Percentiles rank a stretch among this genome's conserved stretches.
phyloP scores from a whole-genome alignment of 2,329 filamentous ascomycete genomes.

The Gremmenia infestans region DNA sequence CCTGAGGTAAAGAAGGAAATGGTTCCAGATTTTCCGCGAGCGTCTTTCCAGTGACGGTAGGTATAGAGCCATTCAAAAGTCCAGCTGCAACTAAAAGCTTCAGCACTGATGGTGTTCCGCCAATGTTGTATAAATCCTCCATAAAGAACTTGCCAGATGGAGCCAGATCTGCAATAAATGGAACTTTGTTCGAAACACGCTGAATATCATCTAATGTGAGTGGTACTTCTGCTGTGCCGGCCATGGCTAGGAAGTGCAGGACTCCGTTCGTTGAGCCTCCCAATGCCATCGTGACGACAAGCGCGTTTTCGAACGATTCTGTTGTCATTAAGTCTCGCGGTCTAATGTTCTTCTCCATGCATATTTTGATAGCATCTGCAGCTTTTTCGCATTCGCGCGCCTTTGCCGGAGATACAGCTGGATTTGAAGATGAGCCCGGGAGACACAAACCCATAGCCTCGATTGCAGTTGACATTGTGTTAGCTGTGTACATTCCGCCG shows the following conservation, averaged over 20 bases:
- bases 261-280: constrained; percentile 69
- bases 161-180: constrained; percentile 66
- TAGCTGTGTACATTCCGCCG: constrained; percentile 74
- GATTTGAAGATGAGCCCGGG: constrained; percentile 65
- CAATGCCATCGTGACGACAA: constrained; percentile 69
- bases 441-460: constrained; percentile 67
- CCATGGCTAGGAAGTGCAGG: constrained; percentile 68
- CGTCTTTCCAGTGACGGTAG: constrained; percentile 79
- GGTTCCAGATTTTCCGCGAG: constrained; percentile 74
- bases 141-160: constrained; percentile 82
- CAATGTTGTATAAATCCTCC: constrained; percentile 81
- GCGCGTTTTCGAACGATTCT: constrained; percentile 64
- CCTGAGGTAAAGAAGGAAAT: constrained; percentile 71
- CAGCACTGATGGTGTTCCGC: constrained; percentile 79
- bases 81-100: constrained; percentile 76
- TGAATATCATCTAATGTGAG: constrained; percentile 66
- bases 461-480: constrained; percentile 69
- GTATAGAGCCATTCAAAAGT: constrained; percentile 71
- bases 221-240: constrained; percentile 58
- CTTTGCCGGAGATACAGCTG: constrained; percentile 62
- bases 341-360: constrained; percentile 65
- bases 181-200: constrained; percentile 63
- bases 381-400: constrained; percentile 67
- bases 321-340: constrained; percentile 66
- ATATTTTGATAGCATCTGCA: constrained; percentile 62